Conservation (phyloP, 345 rosid genomes). For the Pelargonium nanum region DNA sequence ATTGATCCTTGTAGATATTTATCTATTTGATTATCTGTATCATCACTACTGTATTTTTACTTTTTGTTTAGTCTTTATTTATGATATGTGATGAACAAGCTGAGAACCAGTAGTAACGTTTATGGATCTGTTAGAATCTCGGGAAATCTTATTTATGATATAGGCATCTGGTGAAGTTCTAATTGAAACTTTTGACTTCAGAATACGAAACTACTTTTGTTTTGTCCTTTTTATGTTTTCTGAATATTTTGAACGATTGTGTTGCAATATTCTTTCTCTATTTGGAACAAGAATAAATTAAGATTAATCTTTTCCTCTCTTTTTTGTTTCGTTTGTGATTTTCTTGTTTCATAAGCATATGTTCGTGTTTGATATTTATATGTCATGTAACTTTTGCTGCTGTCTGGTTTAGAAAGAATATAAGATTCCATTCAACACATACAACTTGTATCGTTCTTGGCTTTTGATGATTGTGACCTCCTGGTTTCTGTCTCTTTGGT, state of each 20-base stretch:
- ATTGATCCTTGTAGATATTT: no score
- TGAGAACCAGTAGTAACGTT: background rate
- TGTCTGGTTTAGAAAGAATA: background rate
- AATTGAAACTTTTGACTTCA: background rate
- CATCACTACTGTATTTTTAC: no score
- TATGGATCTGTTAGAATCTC: background rate
- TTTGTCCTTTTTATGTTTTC: no score
- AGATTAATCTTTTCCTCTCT: background rate
- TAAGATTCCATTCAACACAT: background rate
- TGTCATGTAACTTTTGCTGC: background rate
- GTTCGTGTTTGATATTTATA: background rate
- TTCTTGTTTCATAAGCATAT: background rate
- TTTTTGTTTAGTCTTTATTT: background rate
- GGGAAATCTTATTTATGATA: background rate
- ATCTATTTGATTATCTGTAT: no score
- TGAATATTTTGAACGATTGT: no score
- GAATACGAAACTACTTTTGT: no score
- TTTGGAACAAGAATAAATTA: background rate
- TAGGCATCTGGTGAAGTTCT: background rate
- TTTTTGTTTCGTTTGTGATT: background rate
- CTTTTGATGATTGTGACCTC: no score
- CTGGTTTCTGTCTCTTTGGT: background rate
- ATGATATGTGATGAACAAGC: background rate
- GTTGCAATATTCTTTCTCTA: background rate
- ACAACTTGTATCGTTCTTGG: no score